Base-by-base conservation (phyloP, 2,329 filamentous ascomycete species). In the Pleomassaria siparia region DNA sequence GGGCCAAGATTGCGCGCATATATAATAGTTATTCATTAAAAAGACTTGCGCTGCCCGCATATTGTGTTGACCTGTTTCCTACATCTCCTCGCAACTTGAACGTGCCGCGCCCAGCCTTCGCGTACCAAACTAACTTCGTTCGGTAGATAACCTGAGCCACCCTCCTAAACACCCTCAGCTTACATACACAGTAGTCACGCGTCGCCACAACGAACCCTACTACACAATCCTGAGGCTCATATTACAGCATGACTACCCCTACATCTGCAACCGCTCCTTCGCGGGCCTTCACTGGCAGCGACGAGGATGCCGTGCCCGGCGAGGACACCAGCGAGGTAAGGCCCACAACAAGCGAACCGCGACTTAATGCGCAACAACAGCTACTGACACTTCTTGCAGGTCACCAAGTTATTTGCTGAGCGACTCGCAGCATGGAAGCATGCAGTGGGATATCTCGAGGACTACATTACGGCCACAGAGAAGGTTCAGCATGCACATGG, bases 371-470 rank as follows among this genome's bases (percentile, higher is more conserved):
- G 11, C 32, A 45, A 15, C 18, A 15, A 22, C 29, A 8, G 21
- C 45, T 29, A 43, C 43, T 33, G 41, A 43, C 26, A 46, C 20
- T 16, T 16, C 7, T 25, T 15, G 32, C 45, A 66, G 62, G 69
- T 72, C 32, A 77, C 75, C 36, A 77, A 72, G 67, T 80, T 97
- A 41, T 86, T 99, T 55, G 80, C 86, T 46, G 90, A 97, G 76
- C 85, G 94, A 56, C 80, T 99, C 51, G 87, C 89, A 63, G 94
- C 94, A 39, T 99, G 91, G 91, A 97, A 96, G 72, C 92, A 97
- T 71, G 89, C 91, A 51, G 89, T 91, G 53, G 89, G 80, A 47
- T 92, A 96, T 67, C 80, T 99, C 40, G 91, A 97, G 73, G 90
- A 95, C 43, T 99, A 96, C 70, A 80, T 97, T 63, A 77, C 76